Base-by-base conservation (phyloP, 2,329 filamentous ascomycete species). In the Hypoxylon sp. region DNA sequence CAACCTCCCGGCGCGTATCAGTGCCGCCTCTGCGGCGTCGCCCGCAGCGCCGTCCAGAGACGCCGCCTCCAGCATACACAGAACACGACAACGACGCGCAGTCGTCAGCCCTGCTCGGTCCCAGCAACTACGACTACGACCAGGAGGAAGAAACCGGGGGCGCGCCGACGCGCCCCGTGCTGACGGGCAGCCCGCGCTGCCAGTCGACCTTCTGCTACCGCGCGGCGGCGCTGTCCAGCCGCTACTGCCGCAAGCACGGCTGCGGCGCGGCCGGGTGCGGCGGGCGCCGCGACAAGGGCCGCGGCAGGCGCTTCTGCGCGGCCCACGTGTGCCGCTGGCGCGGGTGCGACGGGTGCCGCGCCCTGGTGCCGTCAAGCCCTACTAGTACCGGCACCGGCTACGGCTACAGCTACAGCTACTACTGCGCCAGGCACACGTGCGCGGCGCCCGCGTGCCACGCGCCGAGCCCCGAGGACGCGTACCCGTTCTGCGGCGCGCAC, bases 201-300 rank as follows among this genome's bases (percentile, higher is more conserved):
- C 63, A 64, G 46, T 64, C 60, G 16, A 69, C 59, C 0, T 61
- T 69, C 40, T 69, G 66, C 52, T 66, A 66, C 52, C 44, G 48
- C 49, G 24, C 59, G 8, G 51, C 32, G 1, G 32, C 56, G 3
- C 53, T 54, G 3, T 30, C 36, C 0, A 59, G 51, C 26, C 55
- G 42, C 20, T 69, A 67, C 63, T 69, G 66, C 45, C 46, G 64
- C 20, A 69, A 69, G 53, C 66, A 69, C 45, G 50, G 61, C 14
- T 69, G 66, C 44, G 28, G 50, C 30, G 56, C 33, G 3, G 40
- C 26, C 6, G 52, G 52, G 6, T 69, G 66, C 45, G 36, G 36
- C 24, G 12, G 32, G 11, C 66, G 66, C 9, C 33, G 56, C 11
- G 66, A 63, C 16, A 69, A 69, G 56, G 63, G 63, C 6, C 60